phyloP scores from a whole-genome alignment of 1,284 basidiomycete species.

The Agroathelia rolfsii region DNA sequence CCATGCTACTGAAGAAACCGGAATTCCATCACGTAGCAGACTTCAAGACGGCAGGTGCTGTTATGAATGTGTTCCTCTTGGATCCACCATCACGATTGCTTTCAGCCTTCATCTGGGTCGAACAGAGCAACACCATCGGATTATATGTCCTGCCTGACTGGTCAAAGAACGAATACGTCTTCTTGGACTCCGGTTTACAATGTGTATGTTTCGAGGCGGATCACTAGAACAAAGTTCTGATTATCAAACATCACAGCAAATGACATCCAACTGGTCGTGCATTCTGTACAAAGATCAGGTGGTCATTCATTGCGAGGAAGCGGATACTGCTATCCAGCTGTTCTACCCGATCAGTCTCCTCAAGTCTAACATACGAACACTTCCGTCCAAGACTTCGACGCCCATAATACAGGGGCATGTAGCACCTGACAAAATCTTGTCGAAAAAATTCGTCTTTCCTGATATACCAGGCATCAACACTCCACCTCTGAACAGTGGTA shows the following conservation, averaged over 20 bases:
- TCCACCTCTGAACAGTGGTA: too few species aligned
- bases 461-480: neutral
- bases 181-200: slow-evolving; percentile 60
- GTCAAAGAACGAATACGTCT: slow-evolving; percentile 53
- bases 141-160: slow-evolving; percentile 60
- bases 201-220: slow-evolving; percentile 41
- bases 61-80: slow-evolving; percentile 69
- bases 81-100: slow-evolving; percentile 52
- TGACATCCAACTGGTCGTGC: slow-evolving; percentile 67
- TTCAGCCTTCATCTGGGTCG: slow-evolving; percentile 58
- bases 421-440: slow-evolving; percentile 10
- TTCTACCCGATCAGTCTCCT: slow-evolving; percentile 48
- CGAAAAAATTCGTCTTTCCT: slow-evolving; percentile 24
- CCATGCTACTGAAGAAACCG: too few species aligned
- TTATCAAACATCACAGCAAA: slow-evolving; percentile 26
- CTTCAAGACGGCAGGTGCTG: slow-evolving; percentile 55
- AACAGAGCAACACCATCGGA: slow-evolving; percentile 38
- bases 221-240: neutral
- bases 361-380: slow-evolving; percentile 23
- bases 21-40: slow-evolving; percentile 45
- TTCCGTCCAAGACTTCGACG: slow-evolving; percentile 16
- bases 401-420: slow-evolving; percentile 9
- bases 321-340: slow-evolving; percentile 40
- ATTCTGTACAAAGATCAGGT: slow-evolving; percentile 50
- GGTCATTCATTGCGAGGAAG: slow-evolving; percentile 63